A percentile compares a stretch with the other conserved stretches of the same genome.
Conservation (phyloP, 2,329 filamentous ascomycete genomes). For the Aspergillus viridinutans region DNA sequence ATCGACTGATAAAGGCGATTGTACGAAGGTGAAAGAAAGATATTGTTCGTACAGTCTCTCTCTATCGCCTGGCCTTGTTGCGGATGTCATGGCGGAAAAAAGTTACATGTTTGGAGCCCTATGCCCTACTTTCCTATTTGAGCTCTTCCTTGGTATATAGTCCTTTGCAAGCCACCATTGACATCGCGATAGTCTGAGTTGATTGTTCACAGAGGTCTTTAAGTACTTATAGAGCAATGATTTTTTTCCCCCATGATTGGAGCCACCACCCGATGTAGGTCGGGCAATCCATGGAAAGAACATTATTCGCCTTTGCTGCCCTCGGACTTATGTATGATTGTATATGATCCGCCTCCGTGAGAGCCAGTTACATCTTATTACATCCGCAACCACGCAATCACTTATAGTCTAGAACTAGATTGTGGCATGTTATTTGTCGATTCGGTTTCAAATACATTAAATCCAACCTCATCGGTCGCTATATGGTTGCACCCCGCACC, state of each 20-base stretch:
- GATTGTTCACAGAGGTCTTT: neutral
- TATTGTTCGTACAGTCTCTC: neutral
- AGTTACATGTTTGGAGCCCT: slow-evolving; percentile 32
- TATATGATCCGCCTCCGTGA: neutral
- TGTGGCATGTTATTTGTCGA: slow-evolving; percentile 27
- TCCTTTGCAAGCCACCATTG: neutral
- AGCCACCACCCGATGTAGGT: neutral
- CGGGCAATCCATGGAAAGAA: neutral
- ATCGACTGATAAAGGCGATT: neutral
- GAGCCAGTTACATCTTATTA: neutral
- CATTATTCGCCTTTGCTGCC: neutral
- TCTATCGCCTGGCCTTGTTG: neutral
- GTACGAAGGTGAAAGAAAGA: neutral
- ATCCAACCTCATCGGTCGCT: slow-evolving; percentile 24
- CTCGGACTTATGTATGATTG: neutral
- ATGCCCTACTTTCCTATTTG: slow-evolving; percentile 35
- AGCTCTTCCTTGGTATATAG: slow-evolving; percentile 5
- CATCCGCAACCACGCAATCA: neutral
- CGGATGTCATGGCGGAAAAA: slow-evolving; percentile 25
- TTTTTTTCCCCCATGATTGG: neutral
- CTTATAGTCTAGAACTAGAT: neutral
- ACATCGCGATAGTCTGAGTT: neutral
- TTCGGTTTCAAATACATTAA: slow-evolving; percentile 35
- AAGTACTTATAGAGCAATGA: neutral
- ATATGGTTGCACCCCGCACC: slow-evolving; percentile 14